Evolutionary conservation across 257 asterid genomes (phyloP).

Genomic region (Echites panduratus): DNA sequence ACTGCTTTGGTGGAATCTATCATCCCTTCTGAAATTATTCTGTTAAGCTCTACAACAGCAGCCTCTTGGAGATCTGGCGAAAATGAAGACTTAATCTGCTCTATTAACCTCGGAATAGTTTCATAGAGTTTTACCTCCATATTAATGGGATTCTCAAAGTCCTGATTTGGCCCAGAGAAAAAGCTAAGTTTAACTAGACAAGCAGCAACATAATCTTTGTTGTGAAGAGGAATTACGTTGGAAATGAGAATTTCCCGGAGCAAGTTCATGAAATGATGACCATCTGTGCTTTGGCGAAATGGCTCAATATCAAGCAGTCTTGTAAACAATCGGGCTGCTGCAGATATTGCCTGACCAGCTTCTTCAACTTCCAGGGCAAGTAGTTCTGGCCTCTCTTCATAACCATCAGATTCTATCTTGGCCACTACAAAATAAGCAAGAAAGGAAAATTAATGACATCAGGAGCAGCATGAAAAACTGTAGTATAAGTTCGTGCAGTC

Average conservation of each 20-base stretch:
- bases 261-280: conserved; percentile 32
- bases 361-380: conserved; percentile 58
- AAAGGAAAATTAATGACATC: conserved; percentile 3
- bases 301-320: conserved; percentile 47
- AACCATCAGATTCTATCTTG: conserved; percentile 28
- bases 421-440: conserved; percentile 16
- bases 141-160: conserved; percentile 38
- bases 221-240: conserved; percentile 41
- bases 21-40: conserved; percentile 59
- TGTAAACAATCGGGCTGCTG: conserved; percentile 61
- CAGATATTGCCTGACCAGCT: conserved; percentile 62
- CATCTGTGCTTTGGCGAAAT: conserved; percentile 30
- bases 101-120: conserved; percentile 69
- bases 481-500: background rate
- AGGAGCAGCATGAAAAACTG: background rate
- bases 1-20: conserved; percentile 51
- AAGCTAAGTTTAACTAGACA: conserved; percentile 63
- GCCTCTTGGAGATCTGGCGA: conserved; percentile 51
- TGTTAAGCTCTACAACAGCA: conserved; percentile 69
- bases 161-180: conserved; percentile 26
- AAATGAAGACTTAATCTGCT: conserved; percentile 42
- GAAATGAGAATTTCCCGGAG: conserved; percentile 55
- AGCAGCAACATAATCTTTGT: conserved; percentile 82
- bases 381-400: conserved; percentile 39
- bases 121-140: conserved; percentile 65